Conservation (phyloP, 2,329 filamentous ascomycete species). For the Fusarium sulawesiense region DNA sequence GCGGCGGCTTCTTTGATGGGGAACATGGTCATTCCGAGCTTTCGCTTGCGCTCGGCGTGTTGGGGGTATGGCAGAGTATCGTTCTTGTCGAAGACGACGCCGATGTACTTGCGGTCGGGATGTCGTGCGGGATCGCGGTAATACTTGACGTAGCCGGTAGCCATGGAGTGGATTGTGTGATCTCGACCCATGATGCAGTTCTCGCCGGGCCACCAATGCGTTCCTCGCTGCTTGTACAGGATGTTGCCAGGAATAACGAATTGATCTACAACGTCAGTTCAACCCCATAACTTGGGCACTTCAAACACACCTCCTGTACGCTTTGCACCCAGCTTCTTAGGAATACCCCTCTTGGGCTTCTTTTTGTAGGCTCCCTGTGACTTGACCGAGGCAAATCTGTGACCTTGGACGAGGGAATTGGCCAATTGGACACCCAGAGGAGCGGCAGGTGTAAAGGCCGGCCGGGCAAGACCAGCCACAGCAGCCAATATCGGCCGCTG, state of each 20-base stretch:
- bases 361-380: slow-evolving; percentile 76
- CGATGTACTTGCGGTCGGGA: slow-evolving; percentile 92
- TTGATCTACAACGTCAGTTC: slow-evolving; percentile 69
- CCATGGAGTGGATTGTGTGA: slow-evolving; percentile 91
- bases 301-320: slow-evolving; percentile 80
- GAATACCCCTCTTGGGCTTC: slow-evolving; percentile 67
- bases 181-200: slow-evolving; percentile 96
- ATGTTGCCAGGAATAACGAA: slow-evolving; percentile 97
- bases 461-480: slow-evolving; percentile 48
- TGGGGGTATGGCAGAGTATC: slow-evolving; percentile 81
- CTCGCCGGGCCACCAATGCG: slow-evolving; percentile 93
- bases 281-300: neutral
- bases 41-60: slow-evolving; percentile 78
- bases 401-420: slow-evolving; percentile 60
- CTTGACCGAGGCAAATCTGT: slow-evolving; percentile 69
- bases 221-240: slow-evolving; percentile 96
- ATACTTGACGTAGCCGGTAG: slow-evolving; percentile 93
- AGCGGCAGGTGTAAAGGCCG: slow-evolving; percentile 36
- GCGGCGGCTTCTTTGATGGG: slow-evolving; percentile 55
- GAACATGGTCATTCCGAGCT: slow-evolving; percentile 76
- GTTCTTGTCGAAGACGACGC: slow-evolving; percentile 85
- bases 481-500: slow-evolving; percentile 60
- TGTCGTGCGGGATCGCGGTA: slow-evolving; percentile 88
- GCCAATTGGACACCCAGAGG: slow-evolving; percentile 48
- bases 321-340: slow-evolving; percentile 94